These are phyloP conservation scores for Plasmodium sp. DNA, from an alignment of 169 alveolate species.

Conservation along the genomic window DNA sequence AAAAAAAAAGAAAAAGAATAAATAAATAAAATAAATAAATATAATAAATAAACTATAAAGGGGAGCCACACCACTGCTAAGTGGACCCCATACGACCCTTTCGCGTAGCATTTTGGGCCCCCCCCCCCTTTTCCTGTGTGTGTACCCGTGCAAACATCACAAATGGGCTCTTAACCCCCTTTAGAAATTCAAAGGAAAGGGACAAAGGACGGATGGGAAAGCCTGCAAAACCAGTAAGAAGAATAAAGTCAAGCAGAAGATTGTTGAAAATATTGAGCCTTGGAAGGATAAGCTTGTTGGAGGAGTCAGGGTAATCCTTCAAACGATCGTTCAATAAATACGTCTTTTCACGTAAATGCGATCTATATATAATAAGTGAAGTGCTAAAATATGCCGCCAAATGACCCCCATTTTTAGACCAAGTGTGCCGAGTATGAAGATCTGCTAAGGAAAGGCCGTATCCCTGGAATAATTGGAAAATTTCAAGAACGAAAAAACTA, in stretches of 20 bases:
- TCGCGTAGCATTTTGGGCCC: not conserved
- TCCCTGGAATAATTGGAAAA: conserved; percentile 82
- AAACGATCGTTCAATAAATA: not conserved
- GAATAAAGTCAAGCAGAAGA: conserved; percentile 29
- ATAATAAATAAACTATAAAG: not conserved
- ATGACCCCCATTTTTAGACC: conserved; percentile 72
- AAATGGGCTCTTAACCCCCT: not conserved
- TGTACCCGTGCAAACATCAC: not conserved
- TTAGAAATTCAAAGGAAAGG: conserved; percentile 73
- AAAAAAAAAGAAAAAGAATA: not conserved
- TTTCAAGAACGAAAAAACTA: conserved; percentile 52
- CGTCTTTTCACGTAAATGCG: not conserved
- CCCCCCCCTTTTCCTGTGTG: not conserved
- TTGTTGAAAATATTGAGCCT: conserved; percentile 76
- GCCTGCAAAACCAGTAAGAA: conserved; percentile 45
- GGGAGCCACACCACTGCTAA: not conserved
- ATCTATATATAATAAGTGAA: not conserved
- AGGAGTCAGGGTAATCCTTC: conserved; percentile 81
- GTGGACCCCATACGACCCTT: not conserved
- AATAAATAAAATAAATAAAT: too few relatives aligned
- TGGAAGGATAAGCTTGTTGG: conserved; percentile 82
- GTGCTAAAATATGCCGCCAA: not conserved
- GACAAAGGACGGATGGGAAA: conserved; percentile 75
- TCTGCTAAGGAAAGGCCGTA: conserved; percentile 80
- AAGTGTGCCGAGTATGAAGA: conserved; percentile 83